These are phyloP conservation scores for Closterium sp. DNA, from an alignment of 139 green algal genomes.

Conservation along the genomic window DNA sequence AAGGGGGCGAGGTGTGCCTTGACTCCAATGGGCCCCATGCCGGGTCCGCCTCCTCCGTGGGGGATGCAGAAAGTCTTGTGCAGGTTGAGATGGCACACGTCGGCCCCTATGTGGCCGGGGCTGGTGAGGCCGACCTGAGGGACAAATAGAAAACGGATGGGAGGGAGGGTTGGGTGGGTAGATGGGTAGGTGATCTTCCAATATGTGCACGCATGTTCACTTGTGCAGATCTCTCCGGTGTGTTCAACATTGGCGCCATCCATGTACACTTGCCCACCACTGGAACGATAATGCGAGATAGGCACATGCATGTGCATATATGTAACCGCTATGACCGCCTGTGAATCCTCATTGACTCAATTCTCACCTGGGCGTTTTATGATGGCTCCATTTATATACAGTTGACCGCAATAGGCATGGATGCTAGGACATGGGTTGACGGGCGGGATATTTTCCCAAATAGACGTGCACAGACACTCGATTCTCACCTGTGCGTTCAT, in stretches of 20 bases:
- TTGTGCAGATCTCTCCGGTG: slow-evolving; percentile 58
- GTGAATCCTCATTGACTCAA: no score
- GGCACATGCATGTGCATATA: no score
- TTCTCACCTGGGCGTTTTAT: no score
- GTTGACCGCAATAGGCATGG: no score
- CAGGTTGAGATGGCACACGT: slow-evolving; percentile 99
- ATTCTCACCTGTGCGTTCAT: slow-evolving; percentile 86
- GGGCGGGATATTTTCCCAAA: no score
- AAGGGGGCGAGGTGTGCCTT: slow-evolving; percentile 96
- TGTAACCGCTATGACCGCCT: no score
- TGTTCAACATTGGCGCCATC: slow-evolving; percentile 99
- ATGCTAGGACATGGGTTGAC: no score
- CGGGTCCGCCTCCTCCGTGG: slow-evolving; percentile 85
- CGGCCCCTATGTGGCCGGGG: slow-evolving; percentile 94
- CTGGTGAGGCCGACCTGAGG: slow-evolving; percentile 93
- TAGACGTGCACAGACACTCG: slow-evolving; percentile 8
- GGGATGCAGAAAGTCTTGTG: slow-evolving; percentile 99
- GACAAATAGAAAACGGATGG: not conserved
- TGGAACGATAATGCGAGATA: not conserved
- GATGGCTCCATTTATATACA: no score
- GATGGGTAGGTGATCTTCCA: not conserved
- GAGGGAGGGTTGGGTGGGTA: not conserved
- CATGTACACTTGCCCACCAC: slow-evolving; percentile 98
- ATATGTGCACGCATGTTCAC: not conserved
- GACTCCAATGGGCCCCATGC: slow-evolving; percentile 74